These are phyloP conservation scores for Quercus robur DNA, from an alignment of 306 rosid genomes.

Conservation along the genomic window DNA sequence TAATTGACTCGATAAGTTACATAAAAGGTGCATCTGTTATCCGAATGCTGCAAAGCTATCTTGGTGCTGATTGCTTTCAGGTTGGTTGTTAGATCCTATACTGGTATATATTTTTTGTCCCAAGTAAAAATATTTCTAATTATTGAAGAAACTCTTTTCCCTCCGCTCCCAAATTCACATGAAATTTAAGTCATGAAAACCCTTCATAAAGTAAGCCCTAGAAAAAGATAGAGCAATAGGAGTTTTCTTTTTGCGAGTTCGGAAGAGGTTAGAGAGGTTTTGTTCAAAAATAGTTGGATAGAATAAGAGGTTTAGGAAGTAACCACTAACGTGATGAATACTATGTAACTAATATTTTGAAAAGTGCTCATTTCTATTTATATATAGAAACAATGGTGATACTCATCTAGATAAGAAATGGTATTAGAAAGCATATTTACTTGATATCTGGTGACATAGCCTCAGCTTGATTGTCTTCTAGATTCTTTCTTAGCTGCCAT, in stretches of 20 bases:
- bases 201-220: neutral
- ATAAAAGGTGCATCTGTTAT: constrained; percentile 92
- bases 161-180: neutral
- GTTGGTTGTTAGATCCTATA: constrained; percentile 35
- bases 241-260: neutral
- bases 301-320: neutral
- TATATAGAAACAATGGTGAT: neutral
- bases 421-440: neutral
- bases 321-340: neutral
- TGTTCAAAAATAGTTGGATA: neutral
- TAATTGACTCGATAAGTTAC: constrained; percentile 92
- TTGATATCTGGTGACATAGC: neutral
- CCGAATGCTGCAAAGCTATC: constrained; percentile 94
- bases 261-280: neutral
- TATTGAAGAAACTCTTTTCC: neutral
- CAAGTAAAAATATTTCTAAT: neutral
- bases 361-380: neutral
- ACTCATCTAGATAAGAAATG: neutral
- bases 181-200: neutral
- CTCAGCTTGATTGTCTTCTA: neutral
- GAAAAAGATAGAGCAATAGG: neutral
- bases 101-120: neutral
- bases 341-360: neutral
- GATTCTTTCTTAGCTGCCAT: neutral
- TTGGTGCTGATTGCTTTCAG: constrained; percentile 88